Percentiles rank a stretch among this genome's conserved stretches.
Evolutionary conservation across 257 asterid genomes (phyloP).

Genomic region (Lycium ferocissimum): DNA sequence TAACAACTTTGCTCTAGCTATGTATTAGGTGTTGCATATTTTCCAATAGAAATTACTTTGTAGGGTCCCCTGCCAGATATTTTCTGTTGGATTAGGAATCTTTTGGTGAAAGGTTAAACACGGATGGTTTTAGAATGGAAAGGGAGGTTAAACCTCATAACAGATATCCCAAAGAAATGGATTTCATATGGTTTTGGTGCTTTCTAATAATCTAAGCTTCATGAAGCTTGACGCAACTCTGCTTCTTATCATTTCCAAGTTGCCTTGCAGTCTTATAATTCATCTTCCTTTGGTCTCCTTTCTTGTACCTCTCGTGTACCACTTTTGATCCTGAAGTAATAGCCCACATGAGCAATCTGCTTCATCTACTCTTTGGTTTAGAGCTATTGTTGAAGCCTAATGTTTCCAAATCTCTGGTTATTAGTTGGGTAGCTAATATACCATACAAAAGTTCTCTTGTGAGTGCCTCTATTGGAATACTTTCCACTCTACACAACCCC

Average conservation of each 20-base stretch:
- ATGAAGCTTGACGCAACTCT: neutral
- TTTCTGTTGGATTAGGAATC: conserved; percentile 1
- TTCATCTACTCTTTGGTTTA: neutral
- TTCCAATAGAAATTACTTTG: neutral
- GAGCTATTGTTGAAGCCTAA: neutral
- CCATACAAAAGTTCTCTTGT: conserved; percentile 4
- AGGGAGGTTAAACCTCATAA: conserved; percentile 5
- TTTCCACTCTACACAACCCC: neutral
- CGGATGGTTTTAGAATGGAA: neutral
- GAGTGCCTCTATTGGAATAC: neutral
- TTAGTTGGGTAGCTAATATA: neutral
- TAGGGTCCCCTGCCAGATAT: neutral
- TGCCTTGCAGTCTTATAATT: neutral
- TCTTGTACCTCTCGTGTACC: neutral
- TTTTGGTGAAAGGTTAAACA: neutral
- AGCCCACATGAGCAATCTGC: neutral
- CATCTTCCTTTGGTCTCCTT: neutral
- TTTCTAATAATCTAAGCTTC: conserved; percentile 19
- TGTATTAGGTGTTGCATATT: neutral
- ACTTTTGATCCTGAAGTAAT: neutral
- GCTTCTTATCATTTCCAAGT: neutral
- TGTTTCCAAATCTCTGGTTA: neutral
- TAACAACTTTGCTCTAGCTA: neutral
- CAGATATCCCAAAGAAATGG: neutral
- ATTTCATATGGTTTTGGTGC: conserved; percentile 21